Percentiles rank a stretch among this genome's conserved stretches.
phyloP scores from a whole-genome alignment of 75 land plant genomes.

The Picea glauca region DNA sequence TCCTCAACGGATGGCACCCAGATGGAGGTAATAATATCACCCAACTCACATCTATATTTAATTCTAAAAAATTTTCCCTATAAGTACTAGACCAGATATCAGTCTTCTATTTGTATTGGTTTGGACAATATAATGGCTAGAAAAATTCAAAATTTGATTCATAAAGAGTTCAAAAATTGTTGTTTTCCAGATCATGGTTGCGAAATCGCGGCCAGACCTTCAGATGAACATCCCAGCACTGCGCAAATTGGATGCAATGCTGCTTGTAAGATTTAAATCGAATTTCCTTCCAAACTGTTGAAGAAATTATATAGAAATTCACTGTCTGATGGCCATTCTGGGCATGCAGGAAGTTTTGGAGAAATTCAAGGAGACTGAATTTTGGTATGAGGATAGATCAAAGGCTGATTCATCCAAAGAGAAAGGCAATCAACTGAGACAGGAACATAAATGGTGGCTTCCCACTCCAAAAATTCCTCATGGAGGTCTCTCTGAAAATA shows the following conservation, averaged over 20 bases:
- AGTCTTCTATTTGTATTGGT: background rate
- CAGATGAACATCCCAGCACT: slow-evolving; percentile 86
- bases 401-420: slow-evolving; percentile 38
- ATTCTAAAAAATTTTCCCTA: background rate
- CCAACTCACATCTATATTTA: background rate
- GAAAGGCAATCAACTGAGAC: slow-evolving; percentile 19
- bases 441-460: slow-evolving; percentile 93
- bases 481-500: slow-evolving; percentile 62
- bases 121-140: background rate
- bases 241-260: slow-evolving; percentile 86
- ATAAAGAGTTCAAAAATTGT: background rate
- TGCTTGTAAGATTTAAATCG: slow-evolving; percentile 43
- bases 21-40: slow-evolving; percentile 58
- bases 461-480: slow-evolving; percentile 73
- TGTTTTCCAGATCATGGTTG: slow-evolving; percentile 70
- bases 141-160: background rate
- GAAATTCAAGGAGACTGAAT: slow-evolving; percentile 59
- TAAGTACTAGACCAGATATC: background rate
- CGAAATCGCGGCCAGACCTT: slow-evolving; percentile 68
- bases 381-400: slow-evolving; percentile 75
- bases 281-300: background rate
- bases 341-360: slow-evolving; percentile 58
- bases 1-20: slow-evolving; percentile 41
- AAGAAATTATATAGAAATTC: background rate
- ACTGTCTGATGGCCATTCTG: background rate